phyloP scores from a whole-genome alignment of 169 alveolate species.

The Miamiensis avidus region DNA sequence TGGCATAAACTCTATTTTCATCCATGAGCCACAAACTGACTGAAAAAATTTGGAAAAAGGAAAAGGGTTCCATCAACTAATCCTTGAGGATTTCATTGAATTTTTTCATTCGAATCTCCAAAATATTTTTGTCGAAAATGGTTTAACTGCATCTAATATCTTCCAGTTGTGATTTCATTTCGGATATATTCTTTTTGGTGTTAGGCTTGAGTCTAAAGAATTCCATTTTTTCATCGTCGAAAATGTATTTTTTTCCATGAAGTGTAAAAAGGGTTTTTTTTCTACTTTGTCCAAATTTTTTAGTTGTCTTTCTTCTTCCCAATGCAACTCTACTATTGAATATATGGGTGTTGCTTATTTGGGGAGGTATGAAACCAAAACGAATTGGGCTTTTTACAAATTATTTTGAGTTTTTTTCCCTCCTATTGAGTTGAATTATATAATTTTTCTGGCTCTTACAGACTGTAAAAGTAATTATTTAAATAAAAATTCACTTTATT shows the following conservation, averaged over 20 bases:
- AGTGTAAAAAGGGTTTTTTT: slow-evolving; percentile 9
- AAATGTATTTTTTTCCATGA: slow-evolving; percentile 37
- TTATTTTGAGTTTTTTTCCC: slow-evolving; percentile 14
- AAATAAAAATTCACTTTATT: too few species aligned
- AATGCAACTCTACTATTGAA: background rate
- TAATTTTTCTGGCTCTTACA: slow-evolving; percentile 7
- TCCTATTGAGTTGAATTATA: slow-evolving; percentile 27
- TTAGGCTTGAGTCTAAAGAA: slow-evolving; percentile 38
- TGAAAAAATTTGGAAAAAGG: slow-evolving; percentile 95
- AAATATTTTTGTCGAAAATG: slow-evolving; percentile 30
- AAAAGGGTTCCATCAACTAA: slow-evolving; percentile 89
- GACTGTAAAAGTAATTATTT: background rate
- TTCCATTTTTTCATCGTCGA: slow-evolving; percentile 7
- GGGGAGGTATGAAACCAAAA: background rate
- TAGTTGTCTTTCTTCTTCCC: slow-evolving; percentile 3
- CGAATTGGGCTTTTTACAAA: background rate
- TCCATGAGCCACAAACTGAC: slow-evolving; percentile 96
- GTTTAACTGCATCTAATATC: background rate
- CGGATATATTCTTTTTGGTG: background rate
- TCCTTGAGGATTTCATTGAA: slow-evolving; percentile 41
- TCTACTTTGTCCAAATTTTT: slow-evolving; percentile 7
- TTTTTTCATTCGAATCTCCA: slow-evolving; percentile 42
- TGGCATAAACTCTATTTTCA: slow-evolving; percentile 94
- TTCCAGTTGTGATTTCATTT: background rate
- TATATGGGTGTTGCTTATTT: background rate